phyloP scores from a whole-genome alignment of 2,329 filamentous ascomycete genomes.

The Botrytis elliptica region DNA sequence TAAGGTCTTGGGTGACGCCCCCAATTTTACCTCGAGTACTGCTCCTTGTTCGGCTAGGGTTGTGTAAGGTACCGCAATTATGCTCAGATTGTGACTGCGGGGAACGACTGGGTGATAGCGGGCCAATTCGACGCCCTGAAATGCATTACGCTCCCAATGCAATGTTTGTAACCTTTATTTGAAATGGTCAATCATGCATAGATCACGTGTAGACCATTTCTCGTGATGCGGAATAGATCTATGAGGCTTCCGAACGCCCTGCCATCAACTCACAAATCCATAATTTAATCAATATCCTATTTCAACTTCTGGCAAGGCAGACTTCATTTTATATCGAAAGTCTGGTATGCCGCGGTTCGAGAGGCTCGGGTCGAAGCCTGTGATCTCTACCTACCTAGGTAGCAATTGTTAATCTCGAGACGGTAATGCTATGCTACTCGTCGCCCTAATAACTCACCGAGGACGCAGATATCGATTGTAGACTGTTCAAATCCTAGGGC shows the following conservation, averaged over 20 bases:
- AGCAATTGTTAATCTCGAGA: background rate
- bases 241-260: background rate
- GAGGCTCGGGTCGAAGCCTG: background rate
- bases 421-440: background rate
- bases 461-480: background rate
- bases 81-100: background rate
- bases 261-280: background rate
- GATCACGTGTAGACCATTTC: background rate
- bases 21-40: background rate
- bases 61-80: background rate
- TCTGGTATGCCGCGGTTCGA: too few relatives aligned
- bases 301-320: background rate
- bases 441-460: background rate
- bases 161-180: background rate
- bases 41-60: background rate
- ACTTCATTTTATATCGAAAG: background rate
- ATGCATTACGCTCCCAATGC: background rate
- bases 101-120: too few relatives aligned
- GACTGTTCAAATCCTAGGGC: background rate
- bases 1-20: background rate
- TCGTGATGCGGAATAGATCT: background rate
- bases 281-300: background rate
- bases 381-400: background rate
- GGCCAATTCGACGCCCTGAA: background rate
- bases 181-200: background rate